A percentile compares a stretch with the other conserved stretches of the same genome.
Evolutionary conservation across 495 filamentous ascomycete species (phyloP).

Genomic region (Tuber magnatum): DNA sequence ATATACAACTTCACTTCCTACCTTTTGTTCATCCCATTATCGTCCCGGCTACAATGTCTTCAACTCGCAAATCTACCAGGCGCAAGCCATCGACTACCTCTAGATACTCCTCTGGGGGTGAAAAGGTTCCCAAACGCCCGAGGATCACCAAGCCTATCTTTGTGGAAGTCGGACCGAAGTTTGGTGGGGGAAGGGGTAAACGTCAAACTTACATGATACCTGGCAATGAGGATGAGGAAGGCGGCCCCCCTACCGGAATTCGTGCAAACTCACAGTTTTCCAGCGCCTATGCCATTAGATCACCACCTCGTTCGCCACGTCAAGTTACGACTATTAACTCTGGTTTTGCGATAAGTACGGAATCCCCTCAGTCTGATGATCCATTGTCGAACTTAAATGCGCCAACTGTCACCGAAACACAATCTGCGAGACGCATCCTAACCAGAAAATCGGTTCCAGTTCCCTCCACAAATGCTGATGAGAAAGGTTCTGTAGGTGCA

Average conservation of each 20-base stretch:
- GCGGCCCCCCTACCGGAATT: background rate
- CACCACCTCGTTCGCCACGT: background rate
- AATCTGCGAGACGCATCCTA: background rate
- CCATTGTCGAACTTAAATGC: slow-evolving; percentile 5
- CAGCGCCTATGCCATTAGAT: background rate
- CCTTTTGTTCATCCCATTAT: background rate
- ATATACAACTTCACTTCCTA: background rate
- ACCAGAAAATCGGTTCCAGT: background rate
- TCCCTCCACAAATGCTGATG: background rate
- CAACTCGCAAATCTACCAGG: background rate
- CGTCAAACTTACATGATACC: background rate
- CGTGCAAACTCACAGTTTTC: background rate
- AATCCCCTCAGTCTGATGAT: background rate
- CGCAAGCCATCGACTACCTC: background rate
- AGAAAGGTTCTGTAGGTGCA: background rate
- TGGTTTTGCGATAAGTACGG: background rate
- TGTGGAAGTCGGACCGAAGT: background rate
- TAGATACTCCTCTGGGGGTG: background rate
- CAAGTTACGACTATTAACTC: background rate
- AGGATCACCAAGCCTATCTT: background rate
- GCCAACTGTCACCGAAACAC: background rate
- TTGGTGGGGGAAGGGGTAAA: background rate
- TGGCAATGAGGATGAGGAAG: background rate
- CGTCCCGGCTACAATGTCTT: background rate
- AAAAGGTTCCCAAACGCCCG: background rate